Percentiles rank a stretch among this genome's conserved stretches.
phyloP scores from a whole-genome alignment of 192 early-diverging fungal genomes.

The Funneliformis geosporum region DNA sequence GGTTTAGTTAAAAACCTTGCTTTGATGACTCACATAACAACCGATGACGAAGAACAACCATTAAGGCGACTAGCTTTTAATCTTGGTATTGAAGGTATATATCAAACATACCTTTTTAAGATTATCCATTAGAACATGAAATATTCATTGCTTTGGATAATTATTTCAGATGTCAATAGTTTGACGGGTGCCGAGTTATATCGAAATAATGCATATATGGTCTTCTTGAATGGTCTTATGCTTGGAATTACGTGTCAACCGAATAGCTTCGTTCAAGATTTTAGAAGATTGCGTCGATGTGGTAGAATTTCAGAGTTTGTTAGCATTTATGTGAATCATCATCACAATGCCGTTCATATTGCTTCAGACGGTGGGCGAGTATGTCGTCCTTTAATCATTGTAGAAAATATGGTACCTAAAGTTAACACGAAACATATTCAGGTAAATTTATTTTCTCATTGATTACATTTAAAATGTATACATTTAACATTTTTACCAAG shows the following conservation, averaged over 20 bases:
- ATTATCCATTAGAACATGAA: background rate
- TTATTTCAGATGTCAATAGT: constrained; percentile 72
- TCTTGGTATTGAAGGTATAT: constrained; percentile 79
- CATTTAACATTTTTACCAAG: background rate
- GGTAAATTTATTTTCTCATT: constrained; percentile 37
- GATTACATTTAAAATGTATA: background rate
- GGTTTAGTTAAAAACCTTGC: constrained; percentile 97
- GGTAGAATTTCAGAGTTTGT: constrained; percentile 91
- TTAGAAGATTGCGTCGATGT: constrained; percentile 81
- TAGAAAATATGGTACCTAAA: constrained; percentile 73
- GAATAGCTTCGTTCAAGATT: constrained; percentile 81
- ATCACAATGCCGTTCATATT: constrained; percentile 86
- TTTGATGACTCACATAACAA: constrained; percentile 98
- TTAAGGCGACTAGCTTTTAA: constrained; percentile 77
- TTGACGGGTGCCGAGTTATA: constrained; percentile 89
- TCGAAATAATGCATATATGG: constrained; percentile 73
- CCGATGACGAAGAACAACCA: constrained; percentile 84
- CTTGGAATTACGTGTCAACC: constrained; percentile 85
- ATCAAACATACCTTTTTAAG: background rate
- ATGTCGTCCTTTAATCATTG: constrained; percentile 95
- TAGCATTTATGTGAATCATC: constrained; percentile 82
- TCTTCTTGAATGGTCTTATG: constrained; percentile 93
- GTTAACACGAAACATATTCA: constrained; percentile 69
- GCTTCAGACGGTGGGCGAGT: constrained; percentile 93
- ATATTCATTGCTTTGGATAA: background rate